phyloP scores from a whole-genome alignment of 371 early-diverging fungal species.

The Dentiscutata heterogama region DNA sequence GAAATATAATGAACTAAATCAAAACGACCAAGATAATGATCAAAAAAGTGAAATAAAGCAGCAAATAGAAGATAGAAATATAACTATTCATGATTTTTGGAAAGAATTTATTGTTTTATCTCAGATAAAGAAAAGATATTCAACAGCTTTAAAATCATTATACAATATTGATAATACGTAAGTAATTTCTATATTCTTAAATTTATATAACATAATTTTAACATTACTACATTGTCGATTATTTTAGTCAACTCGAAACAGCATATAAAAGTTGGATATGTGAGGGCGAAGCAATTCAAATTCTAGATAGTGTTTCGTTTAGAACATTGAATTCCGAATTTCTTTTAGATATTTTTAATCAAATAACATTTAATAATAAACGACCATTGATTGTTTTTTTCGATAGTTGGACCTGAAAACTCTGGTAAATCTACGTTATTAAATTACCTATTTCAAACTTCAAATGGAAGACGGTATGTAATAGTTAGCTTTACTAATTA shows the following conservation, averaged over 20 bases:
- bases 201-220: too few relatives aligned
- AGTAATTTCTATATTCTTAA: too few relatives aligned
- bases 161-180: too few relatives aligned
- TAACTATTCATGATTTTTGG: conserved; percentile 18
- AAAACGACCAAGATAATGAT: too few relatives aligned
- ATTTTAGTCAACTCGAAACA: too few relatives aligned
- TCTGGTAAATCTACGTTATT: conserved; percentile 32
- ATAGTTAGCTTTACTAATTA: too few relatives aligned
- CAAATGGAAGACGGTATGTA: conserved; percentile 5
- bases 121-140: too few relatives aligned
- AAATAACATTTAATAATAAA: neutral
- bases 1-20: too few relatives aligned
- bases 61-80: conserved; percentile 8
- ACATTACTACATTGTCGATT: too few relatives aligned
- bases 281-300: conserved; percentile 24
- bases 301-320: conserved; percentile 29
- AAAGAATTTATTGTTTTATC: too few relatives aligned
- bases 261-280: conserved; percentile 23
- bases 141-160: too few relatives aligned
- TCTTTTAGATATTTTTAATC: neutral
- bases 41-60: neutral
- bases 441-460: conserved; percentile 25
- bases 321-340: neutral
- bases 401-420: conserved; percentile 9
- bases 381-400: conserved; percentile 6